These are phyloP conservation scores for Elsinoe australis DNA, from an alignment of 2,329 filamentous ascomycete genomes.

Conservation along the genomic window DNA sequence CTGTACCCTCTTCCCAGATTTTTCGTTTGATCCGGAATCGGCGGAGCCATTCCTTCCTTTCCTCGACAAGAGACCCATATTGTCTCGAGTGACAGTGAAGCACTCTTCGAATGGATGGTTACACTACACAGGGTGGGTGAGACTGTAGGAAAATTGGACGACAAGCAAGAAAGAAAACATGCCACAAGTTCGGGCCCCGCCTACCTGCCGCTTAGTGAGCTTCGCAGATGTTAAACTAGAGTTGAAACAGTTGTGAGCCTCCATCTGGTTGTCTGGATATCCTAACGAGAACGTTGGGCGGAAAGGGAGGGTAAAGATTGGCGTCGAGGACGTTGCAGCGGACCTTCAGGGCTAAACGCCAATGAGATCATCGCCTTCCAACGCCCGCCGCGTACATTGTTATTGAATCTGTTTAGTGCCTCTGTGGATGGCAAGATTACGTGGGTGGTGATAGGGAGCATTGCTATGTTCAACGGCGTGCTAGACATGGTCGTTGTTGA, in stretches of 20 bases:
- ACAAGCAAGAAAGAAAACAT: not conserved
- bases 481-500: too few species aligned
- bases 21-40: constrained; percentile 11
- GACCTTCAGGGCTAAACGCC: not conserved
- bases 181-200: not conserved
- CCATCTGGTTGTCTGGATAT: not conserved
- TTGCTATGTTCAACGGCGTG: too few species aligned
- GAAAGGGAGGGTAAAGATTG: not conserved
- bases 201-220: constrained; percentile 3
- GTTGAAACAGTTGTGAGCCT: not conserved
- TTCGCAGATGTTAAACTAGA: not conserved
- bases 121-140: too few species aligned
- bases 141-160: too few species aligned
- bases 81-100: constrained; percentile 5
- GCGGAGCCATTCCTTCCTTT: constrained; percentile 11
- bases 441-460: too few species aligned
- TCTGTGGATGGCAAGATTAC: too few species aligned
- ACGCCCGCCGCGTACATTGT: too few species aligned
- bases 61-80: constrained; percentile 8
- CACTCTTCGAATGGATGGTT: not conserved
- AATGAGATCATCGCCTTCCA: not conserved
- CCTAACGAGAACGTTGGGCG: not conserved
- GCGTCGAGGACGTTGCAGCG: not conserved
- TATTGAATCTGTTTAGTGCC: too few species aligned
- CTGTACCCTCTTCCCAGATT: constrained; percentile 1